phyloP scores from a whole-genome alignment of 768 basidiomycete genomes.

The Cyathus striatus region DNA sequence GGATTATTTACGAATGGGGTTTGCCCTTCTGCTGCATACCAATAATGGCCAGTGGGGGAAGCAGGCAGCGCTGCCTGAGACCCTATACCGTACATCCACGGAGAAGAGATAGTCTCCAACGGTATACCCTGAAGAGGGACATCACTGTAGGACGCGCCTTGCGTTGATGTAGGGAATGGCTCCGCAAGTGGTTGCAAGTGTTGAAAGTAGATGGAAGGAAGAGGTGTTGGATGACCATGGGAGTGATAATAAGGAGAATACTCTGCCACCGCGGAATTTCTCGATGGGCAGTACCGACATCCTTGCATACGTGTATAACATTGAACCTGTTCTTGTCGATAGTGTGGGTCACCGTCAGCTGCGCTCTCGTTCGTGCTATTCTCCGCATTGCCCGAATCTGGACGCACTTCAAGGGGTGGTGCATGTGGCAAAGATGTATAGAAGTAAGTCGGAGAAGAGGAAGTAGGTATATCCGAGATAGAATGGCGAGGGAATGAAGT shows the following conservation, averaged over 20 bases:
- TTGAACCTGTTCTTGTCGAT: conserved; percentile 6
- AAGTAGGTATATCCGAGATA: too few relatives aligned
- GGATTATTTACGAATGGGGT: too few relatives aligned
- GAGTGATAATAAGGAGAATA: background rate
- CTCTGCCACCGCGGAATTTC: conserved; percentile 6
- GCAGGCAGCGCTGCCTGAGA: too few relatives aligned
- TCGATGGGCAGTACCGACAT: conserved; percentile 27
- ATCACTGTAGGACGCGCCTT: too few relatives aligned
- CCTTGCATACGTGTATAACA: conserved; percentile 11
- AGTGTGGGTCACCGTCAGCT: conserved; percentile 8
- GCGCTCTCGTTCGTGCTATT: background rate
- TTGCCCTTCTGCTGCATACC: too few relatives aligned
- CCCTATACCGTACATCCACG: too few relatives aligned
- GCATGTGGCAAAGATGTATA: conserved; percentile 19
- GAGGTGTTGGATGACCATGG: background rate
- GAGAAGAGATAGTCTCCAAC: too few relatives aligned
- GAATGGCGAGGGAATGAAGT: conserved; percentile 8
- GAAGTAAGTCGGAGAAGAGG: conserved; percentile 30
- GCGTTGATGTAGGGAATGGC: too few relatives aligned
- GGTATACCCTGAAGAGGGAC: too few relatives aligned
- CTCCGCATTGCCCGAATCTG: background rate
- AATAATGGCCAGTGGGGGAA: too few relatives aligned
- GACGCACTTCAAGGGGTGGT: background rate
- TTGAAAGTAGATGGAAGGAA: background rate
- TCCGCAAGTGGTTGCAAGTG: background rate